Percentiles rank a stretch among this genome's conserved stretches.
phyloP scores from a whole-genome alignment of 2,329 filamentous ascomycete species.

The Helotiales sp. region DNA sequence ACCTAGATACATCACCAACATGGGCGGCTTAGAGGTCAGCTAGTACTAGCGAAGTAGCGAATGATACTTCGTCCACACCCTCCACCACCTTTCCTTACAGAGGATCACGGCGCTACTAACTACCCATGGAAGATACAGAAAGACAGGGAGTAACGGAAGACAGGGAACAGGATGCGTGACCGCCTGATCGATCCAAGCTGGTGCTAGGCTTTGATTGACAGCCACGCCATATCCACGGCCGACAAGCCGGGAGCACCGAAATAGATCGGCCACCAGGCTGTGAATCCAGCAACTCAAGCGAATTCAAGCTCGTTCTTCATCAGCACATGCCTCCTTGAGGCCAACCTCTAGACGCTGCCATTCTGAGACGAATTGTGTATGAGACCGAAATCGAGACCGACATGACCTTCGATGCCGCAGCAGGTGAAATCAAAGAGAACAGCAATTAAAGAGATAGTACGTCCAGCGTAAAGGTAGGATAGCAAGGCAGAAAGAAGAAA shows the following conservation, averaged over 20 bases:
- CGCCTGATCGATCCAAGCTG: not conserved
- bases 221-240: not conserved
- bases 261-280: not conserved
- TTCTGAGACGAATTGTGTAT: slow-evolving; percentile 7
- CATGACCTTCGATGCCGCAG: not conserved
- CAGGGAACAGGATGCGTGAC: not conserved
- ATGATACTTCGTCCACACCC: not conserved
- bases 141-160: not conserved
- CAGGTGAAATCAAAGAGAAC: not conserved
- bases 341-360: not conserved
- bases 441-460: not conserved
- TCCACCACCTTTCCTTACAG: not conserved
- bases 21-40: not conserved
- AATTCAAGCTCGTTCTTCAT: not conserved
- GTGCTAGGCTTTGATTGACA: not conserved
- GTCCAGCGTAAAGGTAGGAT: not conserved
- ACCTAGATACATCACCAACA: not conserved
- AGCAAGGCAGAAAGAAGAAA: not conserved
- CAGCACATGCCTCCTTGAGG: not conserved
- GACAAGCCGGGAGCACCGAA: not conserved
- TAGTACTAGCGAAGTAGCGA: not conserved
- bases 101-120: not conserved
- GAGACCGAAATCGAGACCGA: not conserved
- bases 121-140: not conserved
- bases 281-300: not conserved